Base-by-base conservation (phyloP, 1,139 yeast genomes). In the Pichia sp. region DNA sequence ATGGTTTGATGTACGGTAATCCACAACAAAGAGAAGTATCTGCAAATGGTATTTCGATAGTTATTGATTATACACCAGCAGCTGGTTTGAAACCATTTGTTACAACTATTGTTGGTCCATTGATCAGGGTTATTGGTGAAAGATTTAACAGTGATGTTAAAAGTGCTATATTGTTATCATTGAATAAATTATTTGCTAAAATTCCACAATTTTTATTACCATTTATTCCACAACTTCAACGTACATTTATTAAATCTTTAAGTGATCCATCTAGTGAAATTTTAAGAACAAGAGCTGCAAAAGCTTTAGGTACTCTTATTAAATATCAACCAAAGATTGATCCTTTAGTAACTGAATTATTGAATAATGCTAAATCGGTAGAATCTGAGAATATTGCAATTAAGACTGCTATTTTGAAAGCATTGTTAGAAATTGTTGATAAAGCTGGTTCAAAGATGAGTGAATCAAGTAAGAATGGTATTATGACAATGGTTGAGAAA, bases 121-220 rank as follows among this genome's bases (percentile, higher is more conserved):
- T 93, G 59, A 93, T 93, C 65, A 86, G 99, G 72, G 95, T 89
- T 44, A 85, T 91, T 60, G 98, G 99, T 55, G 99, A 93, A 64
- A 79, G 95, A 61, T 91, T 85, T 52, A 75, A 81, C 25, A 74
- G 95, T 48, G 95, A 86, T 52, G 85, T 91, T 55, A 91, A 91
- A 70, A 81, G 95, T 25, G 95, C 95, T 21, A 91, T 93, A 52
- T 70, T 93, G 58, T 72, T 73, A 52, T 95, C 97, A 1, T 72
- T 93, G 61, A 84, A 84, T 56, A 75, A 76, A 49, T 69, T 93
- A 56, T 76, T 93, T 56, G 64, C 67, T 31, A 85, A 86, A 68
- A 84, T 91, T 53, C 96, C 98, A 4, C 86, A 83, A 57, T 85
- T 86, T 60, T 72, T 93, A 62, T 77, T 93, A 58, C 98, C 99